Base-by-base conservation (phyloP, 208 protist species). In the Acanthamoeba quina region DNA sequence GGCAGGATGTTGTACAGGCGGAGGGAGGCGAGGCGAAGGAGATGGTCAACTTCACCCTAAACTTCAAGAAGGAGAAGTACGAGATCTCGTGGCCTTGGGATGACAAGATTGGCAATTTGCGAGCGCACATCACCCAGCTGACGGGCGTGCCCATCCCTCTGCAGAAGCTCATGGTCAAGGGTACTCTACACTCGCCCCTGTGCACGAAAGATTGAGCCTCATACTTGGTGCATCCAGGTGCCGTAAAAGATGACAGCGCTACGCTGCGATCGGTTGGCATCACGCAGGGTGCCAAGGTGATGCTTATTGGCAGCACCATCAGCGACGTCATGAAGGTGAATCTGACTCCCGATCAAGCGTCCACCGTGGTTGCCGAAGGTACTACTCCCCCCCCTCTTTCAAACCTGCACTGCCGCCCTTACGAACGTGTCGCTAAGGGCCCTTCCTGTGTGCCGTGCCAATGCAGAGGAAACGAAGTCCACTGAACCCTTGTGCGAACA, bases 101-200 rank as follows among this genome's bases (percentile, higher is more conserved):
- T 26, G 82, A 90, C 56, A 62, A 41, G 31, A 90, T 90, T 68
- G 82, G 56, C 54, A 64, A 90, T 52, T 34, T 90, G 82, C 47
- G 82, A 34, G 82, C 82, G 11, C 82, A 90, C 82, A 70, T 90
- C 58, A 26, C 49, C 34, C 47, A 94, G 44, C 29, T 82, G 91
- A 90, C 74, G 17, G 91, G 91, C 24, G 91, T 94, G 72, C 91
- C 91, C 13, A 58, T 64, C 31, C n/a, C 47, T 34, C 37, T 94
- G 37, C 91, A 94, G 52, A 94, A 94, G 74, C 52, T 94, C 26
- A 94, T 94, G 91, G 54, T 90, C 31, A 94, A 94, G 90, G 91
- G 91, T 94, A n/a, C 19, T 88, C 10, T 64, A 64, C 2, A 19
- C 78, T 60, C 44, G 58, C 58, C 0, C 7, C 58, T 64, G 13